phyloP scores from a whole-genome alignment of 2,329 filamentous ascomycete genomes.

The Pestalotiopsis sp. region DNA sequence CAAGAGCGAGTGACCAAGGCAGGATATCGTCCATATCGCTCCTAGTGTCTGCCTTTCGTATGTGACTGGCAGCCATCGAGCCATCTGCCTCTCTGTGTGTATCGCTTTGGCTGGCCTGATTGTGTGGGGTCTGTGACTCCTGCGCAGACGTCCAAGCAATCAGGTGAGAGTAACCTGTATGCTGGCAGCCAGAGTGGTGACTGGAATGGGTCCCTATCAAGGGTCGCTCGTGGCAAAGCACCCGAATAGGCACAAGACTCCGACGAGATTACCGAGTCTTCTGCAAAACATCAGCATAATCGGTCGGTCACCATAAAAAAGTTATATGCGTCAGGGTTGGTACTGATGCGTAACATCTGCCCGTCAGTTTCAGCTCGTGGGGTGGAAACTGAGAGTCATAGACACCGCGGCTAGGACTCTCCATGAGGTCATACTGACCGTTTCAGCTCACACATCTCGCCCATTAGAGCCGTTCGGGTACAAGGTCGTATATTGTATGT shows the following conservation, averaged over 20 bases:
- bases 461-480: too few species aligned
- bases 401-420: not conserved
- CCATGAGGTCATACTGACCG: not conserved
- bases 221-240: not conserved
- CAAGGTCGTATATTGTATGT: too few species aligned
- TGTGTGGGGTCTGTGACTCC: not conserved
- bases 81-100: not conserved
- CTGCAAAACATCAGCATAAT: not conserved
- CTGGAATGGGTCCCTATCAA: not conserved
- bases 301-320: not conserved
- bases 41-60: not conserved
- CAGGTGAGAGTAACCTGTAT: not conserved
- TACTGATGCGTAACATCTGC: not conserved
- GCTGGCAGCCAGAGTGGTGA: not conserved
- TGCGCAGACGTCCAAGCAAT: not conserved
- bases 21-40: not conserved
- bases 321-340: not conserved
- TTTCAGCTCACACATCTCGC: not conserved
- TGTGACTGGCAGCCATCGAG: not conserved
- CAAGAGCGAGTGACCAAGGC: not conserved
- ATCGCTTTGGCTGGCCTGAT: not conserved
- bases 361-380: not conserved
- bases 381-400: not conserved
- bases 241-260: not conserved
- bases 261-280: not conserved